A percentile compares a stretch with the other conserved stretches of the same genome.
These are phyloP conservation scores for Colletotrichum sp. DNA, from an alignment of 2,329 filamentous ascomycete species.

Conservation along the genomic window DNA sequence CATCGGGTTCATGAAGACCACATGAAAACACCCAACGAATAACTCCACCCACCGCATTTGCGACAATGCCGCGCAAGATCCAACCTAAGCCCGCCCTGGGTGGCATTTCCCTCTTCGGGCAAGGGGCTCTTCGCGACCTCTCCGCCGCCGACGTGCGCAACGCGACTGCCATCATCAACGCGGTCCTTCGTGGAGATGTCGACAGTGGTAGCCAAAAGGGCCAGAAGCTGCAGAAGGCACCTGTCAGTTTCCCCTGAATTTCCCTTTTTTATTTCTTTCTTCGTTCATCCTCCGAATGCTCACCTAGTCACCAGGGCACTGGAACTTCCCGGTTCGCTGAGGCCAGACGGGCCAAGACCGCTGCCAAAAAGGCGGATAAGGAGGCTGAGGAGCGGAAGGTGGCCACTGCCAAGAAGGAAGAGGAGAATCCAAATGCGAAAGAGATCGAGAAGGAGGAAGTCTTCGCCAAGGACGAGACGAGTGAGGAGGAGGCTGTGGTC, in stretches of 20 bases:
- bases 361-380: not conserved
- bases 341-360: not conserved
- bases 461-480: not conserved
- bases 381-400: not conserved
- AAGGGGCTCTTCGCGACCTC: not conserved
- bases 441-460: not conserved
- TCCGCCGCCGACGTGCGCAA: not conserved
- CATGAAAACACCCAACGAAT: not conserved
- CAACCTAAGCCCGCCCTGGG: not conserved
- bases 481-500: not conserved
- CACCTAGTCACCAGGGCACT: not conserved
- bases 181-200: not conserved
- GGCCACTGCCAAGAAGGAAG: not conserved
- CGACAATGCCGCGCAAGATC: not conserved
- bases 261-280: not conserved
- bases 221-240: not conserved
- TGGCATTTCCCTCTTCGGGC: not conserved
- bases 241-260: not conserved
- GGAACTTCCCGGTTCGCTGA: not conserved
- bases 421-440: too few relatives aligned
- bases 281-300: not conserved
- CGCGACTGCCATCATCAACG: not conserved
- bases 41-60: not conserved
- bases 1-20: not conserved
- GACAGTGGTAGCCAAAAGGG: not conserved